A percentile compares a stretch with the other conserved stretches of the same genome.
Evolutionary conservation across 2,329 filamentous ascomycete species (phyloP).

Genomic region (Nothophoma quercina): DNA sequence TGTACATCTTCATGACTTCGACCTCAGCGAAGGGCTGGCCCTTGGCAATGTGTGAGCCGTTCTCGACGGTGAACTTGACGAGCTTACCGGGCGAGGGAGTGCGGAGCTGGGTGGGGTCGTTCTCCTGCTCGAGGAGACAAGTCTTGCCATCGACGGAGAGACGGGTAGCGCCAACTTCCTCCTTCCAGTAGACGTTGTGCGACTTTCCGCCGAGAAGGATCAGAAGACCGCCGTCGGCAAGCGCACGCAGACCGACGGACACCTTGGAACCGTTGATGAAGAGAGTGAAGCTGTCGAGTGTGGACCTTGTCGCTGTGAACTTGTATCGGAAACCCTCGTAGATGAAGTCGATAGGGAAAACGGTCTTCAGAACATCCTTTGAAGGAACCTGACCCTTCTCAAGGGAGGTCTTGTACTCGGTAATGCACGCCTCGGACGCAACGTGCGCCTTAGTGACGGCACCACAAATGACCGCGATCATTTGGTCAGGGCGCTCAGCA

Average conservation of each 20-base stretch:
- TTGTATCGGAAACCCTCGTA: slow-evolving; percentile 97
- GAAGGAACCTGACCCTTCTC: slow-evolving; percentile 98
- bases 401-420: slow-evolving; percentile 84
- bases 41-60: slow-evolving; percentile 89
- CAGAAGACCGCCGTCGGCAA: slow-evolving; percentile 92
- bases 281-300: slow-evolving; percentile 91
- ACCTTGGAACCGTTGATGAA: slow-evolving; percentile 99
- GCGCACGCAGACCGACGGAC: slow-evolving; percentile 87
- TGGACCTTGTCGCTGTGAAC: slow-evolving; percentile 94
- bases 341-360: slow-evolving; percentile 98
- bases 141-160: slow-evolving; percentile 98
- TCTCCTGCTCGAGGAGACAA: slow-evolving; percentile 96
- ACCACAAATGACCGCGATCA: slow-evolving; percentile 93
- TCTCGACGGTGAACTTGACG: slow-evolving; percentile 96
- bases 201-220: slow-evolving; percentile 90
- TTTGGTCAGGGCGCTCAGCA: slow-evolving; percentile 91
- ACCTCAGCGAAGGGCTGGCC: slow-evolving; percentile 96
- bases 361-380: slow-evolving; percentile 96
- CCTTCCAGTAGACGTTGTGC: slow-evolving; percentile 99
- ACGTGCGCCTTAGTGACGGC: slow-evolving; percentile 94
- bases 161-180: slow-evolving; percentile 94
- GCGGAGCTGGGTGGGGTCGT: slow-evolving; percentile 95
- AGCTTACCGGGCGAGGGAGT: slow-evolving; percentile 96
- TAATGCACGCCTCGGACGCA: slow-evolving; percentile 87
- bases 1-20: slow-evolving; percentile 99